phyloP scores from a whole-genome alignment of 257 asterid species.

The Dorcoceras hygrometricum region DNA sequence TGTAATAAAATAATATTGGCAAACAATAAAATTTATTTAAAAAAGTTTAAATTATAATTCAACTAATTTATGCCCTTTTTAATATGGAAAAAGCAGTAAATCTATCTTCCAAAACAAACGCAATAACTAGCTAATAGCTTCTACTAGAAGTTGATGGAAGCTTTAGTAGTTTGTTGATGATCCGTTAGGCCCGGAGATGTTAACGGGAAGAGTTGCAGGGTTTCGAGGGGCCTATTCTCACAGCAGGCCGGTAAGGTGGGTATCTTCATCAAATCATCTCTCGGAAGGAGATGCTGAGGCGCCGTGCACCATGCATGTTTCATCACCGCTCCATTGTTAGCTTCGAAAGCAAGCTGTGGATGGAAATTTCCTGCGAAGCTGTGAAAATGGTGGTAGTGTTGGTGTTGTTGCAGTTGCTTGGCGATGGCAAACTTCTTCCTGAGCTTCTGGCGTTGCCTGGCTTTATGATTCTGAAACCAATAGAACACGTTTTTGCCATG shows the following conservation, averaged over 20 bases:
- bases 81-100: no score
- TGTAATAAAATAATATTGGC: no score
- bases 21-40: no score
- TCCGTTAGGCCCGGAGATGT: not conserved
- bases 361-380: constrained; percentile 6
- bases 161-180: not conserved
- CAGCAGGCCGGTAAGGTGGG: not conserved
- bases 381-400: constrained; percentile 7
- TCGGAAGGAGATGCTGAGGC: not conserved
- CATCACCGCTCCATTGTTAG: not conserved
- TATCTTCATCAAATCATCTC: not conserved
- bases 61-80: no score
- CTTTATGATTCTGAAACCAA: constrained; percentile 54
- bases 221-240: not conserved
- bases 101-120: no score
- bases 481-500: constrained; percentile 47
- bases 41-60: no score
- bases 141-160: no score
- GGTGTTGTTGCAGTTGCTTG: constrained; percentile 23
- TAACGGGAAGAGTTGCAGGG: not conserved
- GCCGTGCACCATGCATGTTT: not conserved
- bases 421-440: constrained; percentile 27
- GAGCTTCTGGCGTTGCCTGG: constrained; percentile 47
- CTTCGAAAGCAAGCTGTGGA: constrained; percentile 5
- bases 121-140: no score